Evolutionary conservation across 768 basidiomycete genomes (phyloP).

Genomic region (Trametes sanguinea): DNA sequence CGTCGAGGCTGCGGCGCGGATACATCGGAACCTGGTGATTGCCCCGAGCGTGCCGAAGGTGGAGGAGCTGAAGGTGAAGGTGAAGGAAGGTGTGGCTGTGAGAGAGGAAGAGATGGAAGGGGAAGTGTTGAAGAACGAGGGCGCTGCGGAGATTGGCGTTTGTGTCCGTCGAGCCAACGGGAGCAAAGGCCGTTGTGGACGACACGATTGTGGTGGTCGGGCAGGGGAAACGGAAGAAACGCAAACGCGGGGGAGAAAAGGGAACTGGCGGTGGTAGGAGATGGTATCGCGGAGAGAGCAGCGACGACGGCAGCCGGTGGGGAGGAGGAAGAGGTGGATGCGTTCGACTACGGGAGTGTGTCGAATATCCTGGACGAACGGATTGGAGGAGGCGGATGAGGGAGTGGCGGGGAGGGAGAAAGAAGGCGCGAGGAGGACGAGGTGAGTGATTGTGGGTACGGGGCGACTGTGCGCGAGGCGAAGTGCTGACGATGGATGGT

Average conservation of each 20-base stretch:
- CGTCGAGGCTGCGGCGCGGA: slow-evolving; percentile 58
- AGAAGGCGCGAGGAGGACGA: too few relatives aligned
- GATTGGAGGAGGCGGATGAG: too few relatives aligned
- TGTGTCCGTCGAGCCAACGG: slow-evolving; percentile 67
- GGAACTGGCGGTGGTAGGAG: too few relatives aligned
- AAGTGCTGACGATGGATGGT: too few relatives aligned
- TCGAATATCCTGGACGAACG: too few relatives aligned
- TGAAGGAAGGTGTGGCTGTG: slow-evolving; percentile 13
- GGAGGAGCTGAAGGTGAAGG: background rate
- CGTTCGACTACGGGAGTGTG: too few relatives aligned
- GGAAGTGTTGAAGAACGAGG: slow-evolving; percentile 33
- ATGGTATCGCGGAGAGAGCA: too few relatives aligned
- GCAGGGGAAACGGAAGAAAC: slow-evolving; percentile 61
- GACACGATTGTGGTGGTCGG: slow-evolving; percentile 78
- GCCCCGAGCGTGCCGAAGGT: slow-evolving; percentile 55
- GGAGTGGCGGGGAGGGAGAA: slow-evolving; percentile 38
- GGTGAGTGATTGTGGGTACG: too few relatives aligned
- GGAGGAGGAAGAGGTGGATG: too few relatives aligned
- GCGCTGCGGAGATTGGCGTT: slow-evolving; percentile 77
- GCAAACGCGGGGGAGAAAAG: slow-evolving; percentile 25
- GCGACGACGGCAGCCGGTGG: too few relatives aligned
- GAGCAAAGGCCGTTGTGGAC: slow-evolving; percentile 36
- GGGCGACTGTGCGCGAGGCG: too few relatives aligned
- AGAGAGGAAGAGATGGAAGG: slow-evolving; percentile 6
- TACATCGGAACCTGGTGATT: slow-evolving; percentile 68